These are phyloP conservation scores for Barbarea vulgaris DNA, from an alignment of 345 rosid species.

Conservation along the genomic window DNA sequence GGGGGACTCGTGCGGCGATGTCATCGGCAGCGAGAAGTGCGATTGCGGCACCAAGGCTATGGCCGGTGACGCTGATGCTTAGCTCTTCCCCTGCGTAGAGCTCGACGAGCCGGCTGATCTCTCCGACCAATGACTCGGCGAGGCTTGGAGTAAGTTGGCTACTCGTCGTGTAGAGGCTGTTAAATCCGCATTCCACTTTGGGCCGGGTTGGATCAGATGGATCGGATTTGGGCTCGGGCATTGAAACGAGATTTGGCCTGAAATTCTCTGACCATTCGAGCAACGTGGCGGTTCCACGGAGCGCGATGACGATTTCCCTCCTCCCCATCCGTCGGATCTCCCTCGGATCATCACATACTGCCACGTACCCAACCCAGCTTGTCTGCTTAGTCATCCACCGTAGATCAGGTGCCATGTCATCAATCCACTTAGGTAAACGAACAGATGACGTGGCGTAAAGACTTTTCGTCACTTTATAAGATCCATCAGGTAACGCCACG, in stretches of 20 bases:
- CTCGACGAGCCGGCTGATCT: slow-evolving; percentile 53
- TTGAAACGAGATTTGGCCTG: slow-evolving; percentile 57
- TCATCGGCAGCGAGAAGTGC: slow-evolving; percentile 78
- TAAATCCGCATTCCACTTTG: slow-evolving; percentile 84
- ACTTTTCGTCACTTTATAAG: slow-evolving; percentile 72
- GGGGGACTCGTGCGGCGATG: slow-evolving; percentile 49
- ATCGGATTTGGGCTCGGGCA: slow-evolving; percentile 36
- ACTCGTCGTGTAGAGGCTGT: slow-evolving; percentile 66
- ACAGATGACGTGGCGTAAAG: slow-evolving; percentile 92
- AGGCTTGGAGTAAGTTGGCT: slow-evolving; percentile 60
- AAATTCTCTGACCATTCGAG: slow-evolving; percentile 96
- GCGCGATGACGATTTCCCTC: slow-evolving; percentile 85
- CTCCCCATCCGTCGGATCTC: slow-evolving; percentile 98
- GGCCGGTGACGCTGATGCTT: slow-evolving; percentile 87
- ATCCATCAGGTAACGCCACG: slow-evolving; percentile 69
- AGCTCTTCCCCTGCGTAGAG: slow-evolving; percentile 68
- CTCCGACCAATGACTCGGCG: slow-evolving; percentile 55
- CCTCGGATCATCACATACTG: slow-evolving; percentile 72
- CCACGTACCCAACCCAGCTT: slow-evolving; percentile 94
- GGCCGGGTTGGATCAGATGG: slow-evolving; percentile 39
- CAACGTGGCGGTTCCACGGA: slow-evolving; percentile 94
- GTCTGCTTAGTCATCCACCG: slow-evolving; percentile 95
- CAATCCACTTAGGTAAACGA: slow-evolving; percentile 82
- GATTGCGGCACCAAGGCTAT: slow-evolving; percentile 93
- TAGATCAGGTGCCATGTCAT: slow-evolving; percentile 79